These are phyloP conservation scores for Plantago major DNA, from an alignment of 257 asterid species.

Conservation along the genomic window DNA sequence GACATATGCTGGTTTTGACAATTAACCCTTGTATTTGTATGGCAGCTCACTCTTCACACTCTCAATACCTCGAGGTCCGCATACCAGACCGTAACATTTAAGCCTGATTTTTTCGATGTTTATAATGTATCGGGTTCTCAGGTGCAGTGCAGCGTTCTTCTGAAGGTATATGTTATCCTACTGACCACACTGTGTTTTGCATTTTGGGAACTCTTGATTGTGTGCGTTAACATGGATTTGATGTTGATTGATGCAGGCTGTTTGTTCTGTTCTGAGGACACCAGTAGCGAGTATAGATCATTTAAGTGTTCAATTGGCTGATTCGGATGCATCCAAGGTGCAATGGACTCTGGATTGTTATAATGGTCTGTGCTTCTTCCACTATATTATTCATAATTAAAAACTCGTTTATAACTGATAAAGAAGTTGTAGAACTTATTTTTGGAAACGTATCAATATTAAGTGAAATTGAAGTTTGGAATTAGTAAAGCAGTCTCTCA, in stretches of 20 bases:
- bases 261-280: slow-evolving; percentile 86
- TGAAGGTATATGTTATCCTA: slow-evolving; percentile 49
- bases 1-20: neutral
- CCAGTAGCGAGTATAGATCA: slow-evolving; percentile 73
- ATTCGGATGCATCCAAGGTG: slow-evolving; percentile 81
- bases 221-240: slow-evolving; percentile 4
- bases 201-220: neutral
- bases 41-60: slow-evolving; percentile 69
- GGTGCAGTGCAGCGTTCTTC: slow-evolving; percentile 71
- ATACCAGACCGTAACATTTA: slow-evolving; percentile 69
- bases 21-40: slow-evolving; percentile 3
- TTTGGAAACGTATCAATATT: too few species aligned
- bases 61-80: slow-evolving; percentile 91
- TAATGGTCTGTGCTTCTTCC: slow-evolving; percentile 45
- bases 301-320: slow-evolving; percentile 50
- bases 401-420: neutral
- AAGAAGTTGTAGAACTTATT: neutral
- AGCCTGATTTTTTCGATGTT: slow-evolving; percentile 75
- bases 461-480: neutral
- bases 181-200: neutral
- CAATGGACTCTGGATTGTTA: slow-evolving; percentile 83
- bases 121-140: slow-evolving; percentile 49
- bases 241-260: slow-evolving; percentile 44
- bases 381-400: slow-evolving; percentile 6
- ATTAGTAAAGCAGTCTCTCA: neutral